These are phyloP conservation scores for Lepidium sativum DNA, from an alignment of 345 rosid species.

Conservation along the genomic window DNA sequence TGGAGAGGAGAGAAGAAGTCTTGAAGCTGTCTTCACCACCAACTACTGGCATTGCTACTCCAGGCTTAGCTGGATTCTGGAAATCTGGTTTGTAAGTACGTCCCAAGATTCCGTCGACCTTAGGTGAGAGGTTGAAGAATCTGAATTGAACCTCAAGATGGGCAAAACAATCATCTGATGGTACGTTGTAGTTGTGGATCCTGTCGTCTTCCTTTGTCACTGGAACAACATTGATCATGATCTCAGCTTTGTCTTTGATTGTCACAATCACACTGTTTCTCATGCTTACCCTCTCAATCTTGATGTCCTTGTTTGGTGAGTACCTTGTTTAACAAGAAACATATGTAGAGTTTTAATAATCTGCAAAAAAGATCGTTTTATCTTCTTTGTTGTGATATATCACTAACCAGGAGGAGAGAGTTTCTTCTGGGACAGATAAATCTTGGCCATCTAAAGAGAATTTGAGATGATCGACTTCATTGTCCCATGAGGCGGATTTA, in stretches of 20 bases:
- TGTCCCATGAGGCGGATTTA: constrained; percentile 42
- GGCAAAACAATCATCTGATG: constrained; percentile 49
- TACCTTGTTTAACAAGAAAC: constrained; percentile 4
- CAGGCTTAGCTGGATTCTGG: constrained; percentile 53
- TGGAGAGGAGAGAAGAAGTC: constrained; percentile 41
- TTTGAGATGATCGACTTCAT: constrained; percentile 44
- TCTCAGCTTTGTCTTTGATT: constrained; percentile 38
- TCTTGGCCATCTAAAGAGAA: constrained; percentile 47
- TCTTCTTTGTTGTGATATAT: no score
- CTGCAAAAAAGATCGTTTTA: not conserved
- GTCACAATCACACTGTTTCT: constrained; percentile 47
- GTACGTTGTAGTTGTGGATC: constrained; percentile 48
- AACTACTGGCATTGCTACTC: constrained; percentile 52
- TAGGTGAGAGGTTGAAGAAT: constrained; percentile 46
- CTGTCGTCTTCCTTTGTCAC: constrained; percentile 66
- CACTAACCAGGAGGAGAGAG: constrained; percentile 44
- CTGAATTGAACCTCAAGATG: constrained; percentile 62
- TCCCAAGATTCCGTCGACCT: constrained; percentile 62
- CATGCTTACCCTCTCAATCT: constrained; percentile 43
- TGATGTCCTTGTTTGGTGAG: constrained; percentile 36
- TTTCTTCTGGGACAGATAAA: constrained; percentile 37
- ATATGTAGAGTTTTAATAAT: not conserved
- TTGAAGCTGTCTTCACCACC: constrained; percentile 55
- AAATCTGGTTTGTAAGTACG: constrained; percentile 59
- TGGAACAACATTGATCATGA: constrained; percentile 55